Evolutionary conservation across 768 basidiomycete species (phyloP), one percentile per base, ranked within the genome.

Genomic region (Tricholoma terreum): DNA sequence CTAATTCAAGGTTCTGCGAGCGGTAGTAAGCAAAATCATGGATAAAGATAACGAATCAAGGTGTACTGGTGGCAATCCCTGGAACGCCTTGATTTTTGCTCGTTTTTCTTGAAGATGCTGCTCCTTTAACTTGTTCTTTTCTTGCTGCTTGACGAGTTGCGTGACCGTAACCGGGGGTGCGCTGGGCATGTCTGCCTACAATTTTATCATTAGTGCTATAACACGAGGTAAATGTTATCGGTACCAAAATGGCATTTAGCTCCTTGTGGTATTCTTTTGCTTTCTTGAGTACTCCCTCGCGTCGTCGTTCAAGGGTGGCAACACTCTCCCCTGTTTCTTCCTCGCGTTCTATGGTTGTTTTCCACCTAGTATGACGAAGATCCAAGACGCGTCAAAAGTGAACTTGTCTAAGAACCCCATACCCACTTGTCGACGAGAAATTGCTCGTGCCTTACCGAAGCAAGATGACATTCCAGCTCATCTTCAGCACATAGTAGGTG

Each of bases 51-150:
- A 22, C 31, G 6, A 34, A n/a, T 24, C 22, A 21, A 11, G 0
- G 60, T 70, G 24, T 64, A 81, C 81, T 1, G 81, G 80, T 15
- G 82, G 80, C 10, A 84, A 66, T 0, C 80, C 80, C 59, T 76
- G 76, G 62, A 80, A 83, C 4, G 78, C 74, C 55, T 73, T 71
- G 24, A 82, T 61, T 60, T 75, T 79, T 2, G 74, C 73, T 27
- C 75, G 67, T 58, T 82, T 82, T 24, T 69, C 65, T 59, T 73
- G 77, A 19, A 83, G 63, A 11, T 70, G 67, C n/a, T 74, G 67
- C 53, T 76, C 75, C 40, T 66, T 68, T 15, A 62, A 58, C 22
- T 67, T 67, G 53, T 79, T 77, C 34, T 61, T 69, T 46, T 75
- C 73, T 54, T 79, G 75, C 35, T 75, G 72, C 6, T 70, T 65